A percentile compares a stretch with the other conserved stretches of the same genome.
phyloP scores from a whole-genome alignment of 2,329 filamentous ascomycete genomes.

The Simplicillium sp. region DNA sequence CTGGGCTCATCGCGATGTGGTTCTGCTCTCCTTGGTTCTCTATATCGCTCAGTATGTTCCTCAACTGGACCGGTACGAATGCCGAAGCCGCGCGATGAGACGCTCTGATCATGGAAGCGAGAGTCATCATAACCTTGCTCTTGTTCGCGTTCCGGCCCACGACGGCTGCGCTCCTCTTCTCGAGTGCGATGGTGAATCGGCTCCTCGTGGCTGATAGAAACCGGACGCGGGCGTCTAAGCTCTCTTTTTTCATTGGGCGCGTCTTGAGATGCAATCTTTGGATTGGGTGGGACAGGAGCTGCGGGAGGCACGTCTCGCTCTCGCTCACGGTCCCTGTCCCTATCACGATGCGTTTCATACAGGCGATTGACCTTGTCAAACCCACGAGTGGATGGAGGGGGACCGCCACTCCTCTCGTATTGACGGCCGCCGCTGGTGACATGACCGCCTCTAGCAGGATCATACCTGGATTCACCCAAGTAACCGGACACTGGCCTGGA shows the following conservation, averaged over 20 bases:
- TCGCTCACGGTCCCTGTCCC: conserved; percentile 32
- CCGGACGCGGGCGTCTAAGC: conserved; percentile 27
- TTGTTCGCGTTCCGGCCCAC: conserved; percentile 25
- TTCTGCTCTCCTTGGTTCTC: too few relatives aligned
- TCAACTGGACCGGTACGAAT: conserved; percentile 32
- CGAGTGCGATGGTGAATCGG: conserved; percentile 35
- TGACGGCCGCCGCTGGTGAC: conserved; percentile 22
- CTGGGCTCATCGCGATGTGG: too few relatives aligned
- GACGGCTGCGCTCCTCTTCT: conserved; percentile 35
- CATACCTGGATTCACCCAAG: conserved; percentile 28
- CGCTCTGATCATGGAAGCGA: conserved; percentile 35
- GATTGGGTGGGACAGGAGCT: conserved; percentile 27
- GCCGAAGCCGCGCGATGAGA: conserved; percentile 40
- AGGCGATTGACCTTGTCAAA: conserved; percentile 54
- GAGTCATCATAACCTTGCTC: conserved; percentile 17
- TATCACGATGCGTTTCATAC: conserved; percentile 7
- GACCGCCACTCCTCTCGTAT: conserved; percentile 36
- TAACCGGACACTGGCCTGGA: conserved; percentile 46
- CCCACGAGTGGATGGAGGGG: conserved; percentile 60
- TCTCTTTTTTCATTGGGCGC: conserved; percentile 11
- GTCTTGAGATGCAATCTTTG: conserved; percentile 12
- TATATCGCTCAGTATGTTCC: conserved; percentile 13
- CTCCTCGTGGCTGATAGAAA: conserved; percentile 45
- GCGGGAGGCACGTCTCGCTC: conserved; percentile 27
- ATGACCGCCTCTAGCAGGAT: conserved; percentile 14